These are phyloP conservation scores for Thermomucor indicae-seudaticae DNA, from an alignment of 371 early-diverging fungal species.

Conservation along the genomic window DNA sequence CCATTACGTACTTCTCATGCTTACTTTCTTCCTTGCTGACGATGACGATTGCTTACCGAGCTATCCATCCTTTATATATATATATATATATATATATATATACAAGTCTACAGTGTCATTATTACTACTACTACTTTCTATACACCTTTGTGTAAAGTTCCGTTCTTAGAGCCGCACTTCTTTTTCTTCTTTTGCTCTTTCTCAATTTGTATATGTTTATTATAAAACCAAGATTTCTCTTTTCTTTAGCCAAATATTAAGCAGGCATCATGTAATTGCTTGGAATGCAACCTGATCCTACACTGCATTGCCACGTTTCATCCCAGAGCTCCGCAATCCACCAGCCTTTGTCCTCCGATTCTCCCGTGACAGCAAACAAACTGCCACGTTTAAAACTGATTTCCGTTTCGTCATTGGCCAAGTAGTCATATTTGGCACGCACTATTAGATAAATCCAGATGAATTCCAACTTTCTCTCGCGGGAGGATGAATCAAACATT, in stretches of 20 bases:
- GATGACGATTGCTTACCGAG: too few relatives aligned
- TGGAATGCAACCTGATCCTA: slow-evolving; percentile 23
- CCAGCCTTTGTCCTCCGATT: slow-evolving; percentile 18
- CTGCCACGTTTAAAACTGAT: slow-evolving; percentile 21
- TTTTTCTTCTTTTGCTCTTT: background rate
- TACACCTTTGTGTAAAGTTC: too few relatives aligned
- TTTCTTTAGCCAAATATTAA: background rate
- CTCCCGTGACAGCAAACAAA: slow-evolving; percentile 16
- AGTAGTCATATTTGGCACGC: slow-evolving; percentile 33
- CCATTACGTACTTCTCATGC: too few relatives aligned
- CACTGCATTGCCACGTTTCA: slow-evolving; percentile 10
- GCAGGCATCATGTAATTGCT: slow-evolving; percentile 17
- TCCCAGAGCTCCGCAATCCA: slow-evolving; percentile 24
- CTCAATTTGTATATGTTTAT: background rate
- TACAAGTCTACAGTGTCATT: too few relatives aligned
- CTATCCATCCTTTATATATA: background rate
- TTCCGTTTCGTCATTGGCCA: slow-evolving; percentile 23
- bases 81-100: too few relatives aligned
- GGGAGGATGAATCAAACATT: background rate
- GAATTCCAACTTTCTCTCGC: too few relatives aligned
- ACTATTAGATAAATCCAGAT: slow-evolving; percentile 16
- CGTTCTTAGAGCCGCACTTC: too few relatives aligned
- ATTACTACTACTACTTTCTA: too few relatives aligned
- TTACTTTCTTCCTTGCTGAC: too few relatives aligned
- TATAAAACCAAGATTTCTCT: slow-evolving; percentile 1